These are phyloP conservation scores for Phaeotremella fagi DNA, from an alignment of 768 basidiomycete genomes.

Conservation along the genomic window DNA sequence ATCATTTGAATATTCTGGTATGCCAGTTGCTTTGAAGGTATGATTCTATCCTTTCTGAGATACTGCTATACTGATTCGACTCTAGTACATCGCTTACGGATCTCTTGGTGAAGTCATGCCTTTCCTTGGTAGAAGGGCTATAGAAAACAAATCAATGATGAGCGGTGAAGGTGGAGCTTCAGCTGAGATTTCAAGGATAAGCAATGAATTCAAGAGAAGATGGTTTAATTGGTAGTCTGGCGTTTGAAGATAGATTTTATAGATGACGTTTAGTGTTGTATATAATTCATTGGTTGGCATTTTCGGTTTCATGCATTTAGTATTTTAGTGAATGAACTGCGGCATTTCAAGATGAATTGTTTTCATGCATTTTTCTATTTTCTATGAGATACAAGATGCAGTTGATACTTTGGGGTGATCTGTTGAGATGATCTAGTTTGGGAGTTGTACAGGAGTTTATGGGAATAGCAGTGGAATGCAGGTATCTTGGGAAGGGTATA, in stretches of 20 bases:
- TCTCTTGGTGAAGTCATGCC: conserved; percentile 61
- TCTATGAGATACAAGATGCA: too few relatives aligned
- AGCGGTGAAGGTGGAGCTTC: conserved; percentile 62
- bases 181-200: conserved; percentile 59
- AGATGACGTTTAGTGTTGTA: too few relatives aligned
- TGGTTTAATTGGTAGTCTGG: conserved; percentile 3
- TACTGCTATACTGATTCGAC: conserved; percentile 5
- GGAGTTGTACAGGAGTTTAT: too few relatives aligned
- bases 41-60: too few relatives aligned
- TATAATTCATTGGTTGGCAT: too few relatives aligned
- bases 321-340: neutral
- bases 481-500: too few relatives aligned
- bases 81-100: conserved; percentile 40
- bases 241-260: too few relatives aligned
- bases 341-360: neutral
- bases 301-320: too few relatives aligned
- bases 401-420: too few relatives aligned
- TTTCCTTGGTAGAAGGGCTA: conserved; percentile 77
- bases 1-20: conserved; percentile 53
- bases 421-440: too few relatives aligned
- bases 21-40: conserved; percentile 72
- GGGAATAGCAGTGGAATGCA: too few relatives aligned
- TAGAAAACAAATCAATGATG: conserved; percentile 88
- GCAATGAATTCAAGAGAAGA: conserved; percentile 55
- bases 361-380: too few relatives aligned